Evolutionary conservation across 257 asterid species (phyloP).

Genomic region (Cordia subcordata): DNA sequence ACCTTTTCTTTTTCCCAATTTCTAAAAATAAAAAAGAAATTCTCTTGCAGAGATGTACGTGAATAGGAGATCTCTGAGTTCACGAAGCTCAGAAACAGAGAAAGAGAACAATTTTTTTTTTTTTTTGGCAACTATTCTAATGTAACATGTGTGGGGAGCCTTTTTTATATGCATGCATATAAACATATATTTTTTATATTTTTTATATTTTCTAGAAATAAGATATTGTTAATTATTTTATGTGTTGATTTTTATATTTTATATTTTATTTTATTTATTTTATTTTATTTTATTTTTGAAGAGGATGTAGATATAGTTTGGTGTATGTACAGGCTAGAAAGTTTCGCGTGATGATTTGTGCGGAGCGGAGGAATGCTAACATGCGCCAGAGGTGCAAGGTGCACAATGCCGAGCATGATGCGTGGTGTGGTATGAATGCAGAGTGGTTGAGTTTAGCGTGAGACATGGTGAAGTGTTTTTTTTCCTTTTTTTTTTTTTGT

Average conservation of each 20-base stretch:
- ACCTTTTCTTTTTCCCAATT: not conserved
- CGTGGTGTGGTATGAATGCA: not conserved
- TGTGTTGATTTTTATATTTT: not conserved
- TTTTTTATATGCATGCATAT: no score
- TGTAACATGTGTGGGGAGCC: no score
- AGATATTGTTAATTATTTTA: not conserved
- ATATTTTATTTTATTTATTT: not conserved
- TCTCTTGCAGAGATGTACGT: not conserved
- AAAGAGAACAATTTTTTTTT: no score
- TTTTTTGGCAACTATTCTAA: no score
- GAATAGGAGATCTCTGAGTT: not conserved
- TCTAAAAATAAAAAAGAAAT: no score
- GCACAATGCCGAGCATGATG: no score
- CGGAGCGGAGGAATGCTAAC: not conserved
- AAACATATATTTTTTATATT: no score
- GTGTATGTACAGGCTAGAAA: not conserved
- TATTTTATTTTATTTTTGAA: not conserved
- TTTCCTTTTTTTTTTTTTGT: no score
- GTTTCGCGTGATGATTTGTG: not conserved
- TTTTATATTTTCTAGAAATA: not conserved
- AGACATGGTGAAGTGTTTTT: no score
- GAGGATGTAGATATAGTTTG: not conserved
- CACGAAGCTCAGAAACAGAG: not conserved
- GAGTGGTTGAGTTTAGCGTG: not conserved
- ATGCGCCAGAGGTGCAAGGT: no score